Evolutionary conservation across 768 basidiomycete species (phyloP).

Genomic region (Heimioporus sp.): DNA sequence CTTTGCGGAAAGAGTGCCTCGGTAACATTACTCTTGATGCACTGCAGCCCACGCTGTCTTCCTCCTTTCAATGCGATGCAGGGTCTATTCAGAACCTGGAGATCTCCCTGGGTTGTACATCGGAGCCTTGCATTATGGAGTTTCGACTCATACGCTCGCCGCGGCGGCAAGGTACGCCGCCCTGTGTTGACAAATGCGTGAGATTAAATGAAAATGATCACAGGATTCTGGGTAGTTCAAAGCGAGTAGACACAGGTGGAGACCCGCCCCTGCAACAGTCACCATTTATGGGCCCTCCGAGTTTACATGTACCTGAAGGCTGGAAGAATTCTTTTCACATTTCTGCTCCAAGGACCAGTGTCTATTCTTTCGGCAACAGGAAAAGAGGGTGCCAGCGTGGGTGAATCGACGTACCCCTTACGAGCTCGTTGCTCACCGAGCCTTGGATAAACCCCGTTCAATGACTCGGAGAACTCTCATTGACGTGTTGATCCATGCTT

Average conservation of each 20-base stretch:
- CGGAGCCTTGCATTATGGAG: constrained; percentile 23
- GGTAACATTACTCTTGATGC: constrained; percentile 18
- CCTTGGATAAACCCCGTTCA: too few relatives aligned
- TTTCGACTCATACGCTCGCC: constrained; percentile 16
- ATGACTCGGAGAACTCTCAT: too few relatives aligned
- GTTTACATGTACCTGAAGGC: neutral
- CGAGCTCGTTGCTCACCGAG: too few relatives aligned
- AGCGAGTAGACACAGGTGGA: constrained; percentile 10
- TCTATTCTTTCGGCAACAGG: too few relatives aligned
- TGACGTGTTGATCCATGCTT: too few relatives aligned
- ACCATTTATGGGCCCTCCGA: neutral
- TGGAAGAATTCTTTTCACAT: too few relatives aligned
- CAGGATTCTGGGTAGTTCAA: constrained; percentile 19
- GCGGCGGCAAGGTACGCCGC: constrained; percentile 16
- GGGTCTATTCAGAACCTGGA: constrained; percentile 22
- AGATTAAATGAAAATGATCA: neutral
- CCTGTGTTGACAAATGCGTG: neutral
- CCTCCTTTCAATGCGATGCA: constrained; percentile 10
- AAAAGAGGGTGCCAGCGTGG: too few relatives aligned
- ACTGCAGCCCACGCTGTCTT: constrained; percentile 3
- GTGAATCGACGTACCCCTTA: too few relatives aligned
- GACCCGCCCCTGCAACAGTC: too few relatives aligned
- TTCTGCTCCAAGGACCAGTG: too few relatives aligned
- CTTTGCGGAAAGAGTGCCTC: constrained; percentile 9
- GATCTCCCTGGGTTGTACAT: constrained; percentile 18